Conservation (phyloP, 2,329 filamentous ascomycete species). For the Talaromyces sp. region DNA sequence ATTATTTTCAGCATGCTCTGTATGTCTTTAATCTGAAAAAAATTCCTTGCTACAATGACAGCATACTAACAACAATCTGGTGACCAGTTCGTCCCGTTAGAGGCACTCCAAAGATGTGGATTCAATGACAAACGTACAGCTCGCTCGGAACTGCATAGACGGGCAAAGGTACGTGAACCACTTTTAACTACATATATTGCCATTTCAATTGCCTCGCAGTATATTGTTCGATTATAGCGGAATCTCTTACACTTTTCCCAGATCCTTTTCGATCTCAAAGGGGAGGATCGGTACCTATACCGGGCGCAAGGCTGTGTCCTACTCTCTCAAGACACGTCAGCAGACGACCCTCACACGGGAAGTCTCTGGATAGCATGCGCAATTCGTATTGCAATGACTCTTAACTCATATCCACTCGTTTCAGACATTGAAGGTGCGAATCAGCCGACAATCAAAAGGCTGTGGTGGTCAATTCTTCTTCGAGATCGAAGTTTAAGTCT, state of each 20-base stretch:
- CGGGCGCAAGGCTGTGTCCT: constrained; percentile 33
- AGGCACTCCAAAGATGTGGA: background rate
- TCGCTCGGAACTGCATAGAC: background rate
- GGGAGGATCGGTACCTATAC: constrained; percentile 16
- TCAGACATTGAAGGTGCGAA: constrained; percentile 38
- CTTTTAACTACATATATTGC: background rate
- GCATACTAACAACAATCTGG: background rate
- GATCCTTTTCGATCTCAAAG: background rate
- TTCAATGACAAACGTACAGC: background rate
- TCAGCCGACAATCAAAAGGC: constrained; percentile 44
- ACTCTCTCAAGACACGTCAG: constrained; percentile 41
- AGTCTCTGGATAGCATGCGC: constrained; percentile 48
- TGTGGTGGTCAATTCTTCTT: constrained; percentile 57
- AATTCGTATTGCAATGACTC: constrained; percentile 39
- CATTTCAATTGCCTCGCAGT: background rate
- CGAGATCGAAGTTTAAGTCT: constrained; percentile 52
- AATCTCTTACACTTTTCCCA: background rate
- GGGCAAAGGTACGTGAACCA: background rate
- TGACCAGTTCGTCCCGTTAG: background rate
- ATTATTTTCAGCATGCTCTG: background rate
- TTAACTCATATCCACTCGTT: background rate
- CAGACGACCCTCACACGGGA: constrained; percentile 27
- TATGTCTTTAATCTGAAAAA: background rate
- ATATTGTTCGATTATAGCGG: background rate
- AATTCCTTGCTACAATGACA: background rate